These are phyloP conservation scores for Ophiocordyceps sinensis DNA, from an alignment of 2,329 filamentous ascomycete species.

Conservation along the genomic window DNA sequence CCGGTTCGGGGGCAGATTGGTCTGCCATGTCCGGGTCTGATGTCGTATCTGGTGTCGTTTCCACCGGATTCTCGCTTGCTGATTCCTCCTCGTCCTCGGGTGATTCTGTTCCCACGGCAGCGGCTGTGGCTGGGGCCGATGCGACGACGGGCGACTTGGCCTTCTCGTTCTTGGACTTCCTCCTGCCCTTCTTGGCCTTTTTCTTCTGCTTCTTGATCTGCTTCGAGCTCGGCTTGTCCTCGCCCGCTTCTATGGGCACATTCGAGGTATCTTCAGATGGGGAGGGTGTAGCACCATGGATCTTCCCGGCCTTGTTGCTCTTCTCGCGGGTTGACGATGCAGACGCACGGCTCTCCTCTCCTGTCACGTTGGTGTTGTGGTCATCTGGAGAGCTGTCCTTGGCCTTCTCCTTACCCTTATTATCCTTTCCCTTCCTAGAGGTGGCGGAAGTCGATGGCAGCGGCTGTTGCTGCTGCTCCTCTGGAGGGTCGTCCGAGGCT, in stretches of 20 bases:
- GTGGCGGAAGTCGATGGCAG: neutral
- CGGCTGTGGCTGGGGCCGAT: neutral
- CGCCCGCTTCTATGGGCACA: slow-evolving; percentile 4
- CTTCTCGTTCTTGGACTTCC: slow-evolving; percentile 7
- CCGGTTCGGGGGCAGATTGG: neutral
- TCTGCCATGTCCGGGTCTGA: neutral
- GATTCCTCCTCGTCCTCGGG: neutral
- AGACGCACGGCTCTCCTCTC: slow-evolving; percentile 5
- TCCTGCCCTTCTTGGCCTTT: slow-evolving; percentile 13
- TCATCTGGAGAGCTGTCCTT: slow-evolving; percentile 5
- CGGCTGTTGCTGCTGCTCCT: neutral
- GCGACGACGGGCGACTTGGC: slow-evolving; percentile 3
- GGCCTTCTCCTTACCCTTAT: slow-evolving; percentile 8
- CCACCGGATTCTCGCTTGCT: neutral
- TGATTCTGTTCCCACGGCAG: too few species aligned
- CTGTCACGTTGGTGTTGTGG: slow-evolving; percentile 7
- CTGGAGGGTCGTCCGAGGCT: slow-evolving; percentile 1
- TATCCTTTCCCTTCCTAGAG: slow-evolving; percentile 7
- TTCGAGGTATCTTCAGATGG: slow-evolving; percentile 6
- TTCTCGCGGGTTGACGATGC: slow-evolving; percentile 8
- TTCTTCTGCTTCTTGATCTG: slow-evolving; percentile 5
- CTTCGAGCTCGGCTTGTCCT: slow-evolving; percentile 3
- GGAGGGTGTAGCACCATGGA: slow-evolving; percentile 5
- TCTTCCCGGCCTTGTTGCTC: slow-evolving; percentile 10
- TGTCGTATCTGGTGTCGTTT: neutral